These are phyloP conservation scores for Fusarium citri DNA, from an alignment of 2,329 filamentous ascomycete genomes.

Conservation along the genomic window DNA sequence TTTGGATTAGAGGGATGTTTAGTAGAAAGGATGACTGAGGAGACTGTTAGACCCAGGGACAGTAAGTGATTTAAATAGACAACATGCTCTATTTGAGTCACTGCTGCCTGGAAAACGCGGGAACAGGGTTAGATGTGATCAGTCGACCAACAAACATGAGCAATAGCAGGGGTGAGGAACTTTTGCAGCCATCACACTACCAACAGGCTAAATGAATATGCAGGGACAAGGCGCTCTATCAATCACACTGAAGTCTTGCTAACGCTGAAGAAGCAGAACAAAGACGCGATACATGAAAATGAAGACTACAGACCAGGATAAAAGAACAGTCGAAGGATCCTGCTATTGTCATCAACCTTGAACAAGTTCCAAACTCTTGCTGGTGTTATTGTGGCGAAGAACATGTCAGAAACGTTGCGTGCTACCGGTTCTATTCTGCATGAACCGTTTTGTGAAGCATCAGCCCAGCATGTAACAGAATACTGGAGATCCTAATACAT, in stretches of 20 bases:
- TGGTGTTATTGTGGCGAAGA: too few relatives aligned
- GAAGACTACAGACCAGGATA: too few relatives aligned
- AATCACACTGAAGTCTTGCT: neutral
- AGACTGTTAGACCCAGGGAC: neutral
- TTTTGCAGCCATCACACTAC: neutral
- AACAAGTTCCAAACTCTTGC: too few relatives aligned
- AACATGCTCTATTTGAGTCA: neutral
- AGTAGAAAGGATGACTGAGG: neutral
- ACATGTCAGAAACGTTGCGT: too few relatives aligned
- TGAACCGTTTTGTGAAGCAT: too few relatives aligned
- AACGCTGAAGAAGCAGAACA: too few relatives aligned
- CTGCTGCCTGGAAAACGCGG: neutral
- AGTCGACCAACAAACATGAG: neutral
- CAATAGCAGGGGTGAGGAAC: neutral
- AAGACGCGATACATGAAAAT: too few relatives aligned
- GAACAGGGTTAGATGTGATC: neutral
- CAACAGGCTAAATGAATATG: neutral
- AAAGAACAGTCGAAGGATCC: too few relatives aligned
- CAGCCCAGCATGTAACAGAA: too few relatives aligned
- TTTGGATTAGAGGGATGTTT: neutral
- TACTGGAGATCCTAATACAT: too few relatives aligned
- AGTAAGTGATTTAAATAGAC: slow-evolving; percentile 1
- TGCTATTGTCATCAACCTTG: too few relatives aligned
- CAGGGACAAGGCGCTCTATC: neutral
- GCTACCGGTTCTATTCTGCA: too few relatives aligned